Base-by-base conservation (phyloP, 2,329 filamentous ascomycete species). In the Macrophomina pseudophaseolina region DNA sequence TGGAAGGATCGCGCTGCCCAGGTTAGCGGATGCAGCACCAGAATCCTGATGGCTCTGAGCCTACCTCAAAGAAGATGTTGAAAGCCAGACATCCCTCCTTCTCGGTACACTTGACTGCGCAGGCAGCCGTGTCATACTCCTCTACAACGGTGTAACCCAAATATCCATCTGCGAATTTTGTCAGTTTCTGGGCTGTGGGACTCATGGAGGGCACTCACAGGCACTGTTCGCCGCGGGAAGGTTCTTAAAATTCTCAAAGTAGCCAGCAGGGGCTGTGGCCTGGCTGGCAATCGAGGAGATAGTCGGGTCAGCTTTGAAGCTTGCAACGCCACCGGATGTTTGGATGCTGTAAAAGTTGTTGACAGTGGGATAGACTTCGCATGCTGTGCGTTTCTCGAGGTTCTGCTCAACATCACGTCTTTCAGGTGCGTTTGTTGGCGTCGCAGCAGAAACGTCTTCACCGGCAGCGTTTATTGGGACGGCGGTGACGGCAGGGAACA, bases 61-160 rank as follows among this genome's bases (percentile, higher is more conserved):
- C 11, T 12, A 38, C 35, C 35, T 72, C 71, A 51, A 69, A 72
- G 60, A 68, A 73, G 63, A 71, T 69, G 52, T 71, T 70, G 69
- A 72, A 70, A 9, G 68, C 66, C 9, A 68, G 65, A 54, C 71
- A 73, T 12, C 68, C 66, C 12, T 40, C 42, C 30, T 64, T 67
- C 0, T 8, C 18, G n/a, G 54, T 32, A 33, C 70, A 72, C 16
- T 8, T 18, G 14, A 9, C 42, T 30, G 68, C 67, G 64, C 70
- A 71, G 14, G 40, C n/a, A 2, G n/a, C 11, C 16, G 51, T 59
- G 8, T 70, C 56, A 52, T 71, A 71, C 14, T 28, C 38, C 1
- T 44, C 40, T 12, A 59, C 18, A n/a, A 59, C 54, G 14, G 40
- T 46, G 40, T 59, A 59, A 16, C 54, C 54, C 7, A 59, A 14